phyloP scores from a whole-genome alignment of 495 filamentous ascomycete species.

The Hyaloscypha hepaticicola region DNA sequence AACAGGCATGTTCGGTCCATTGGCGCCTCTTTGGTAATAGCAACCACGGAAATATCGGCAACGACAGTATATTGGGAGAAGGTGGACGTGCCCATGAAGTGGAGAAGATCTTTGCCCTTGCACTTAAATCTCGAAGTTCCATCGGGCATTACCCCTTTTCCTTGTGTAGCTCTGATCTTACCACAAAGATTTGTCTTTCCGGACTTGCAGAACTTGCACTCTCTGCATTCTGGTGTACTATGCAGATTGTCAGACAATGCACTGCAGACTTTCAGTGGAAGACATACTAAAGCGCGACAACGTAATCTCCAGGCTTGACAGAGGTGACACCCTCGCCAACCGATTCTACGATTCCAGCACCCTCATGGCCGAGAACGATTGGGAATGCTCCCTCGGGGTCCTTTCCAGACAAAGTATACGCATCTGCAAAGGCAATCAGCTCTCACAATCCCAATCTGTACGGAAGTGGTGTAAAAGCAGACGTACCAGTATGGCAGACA shows the following conservation, averaged over 20 bases:
- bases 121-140: slow-evolving; percentile 93
- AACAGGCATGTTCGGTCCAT: slow-evolving; percentile 96
- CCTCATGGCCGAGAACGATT: slow-evolving; percentile 93
- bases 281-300: slow-evolving; percentile 90
- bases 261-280: neutral
- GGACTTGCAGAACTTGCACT: slow-evolving; percentile 99
- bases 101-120: slow-evolving; percentile 89
- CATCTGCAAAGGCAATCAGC: slow-evolving; percentile 56
- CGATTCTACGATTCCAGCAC: slow-evolving; percentile 94
- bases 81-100: slow-evolving; percentile 99
- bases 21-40: slow-evolving; percentile 84
- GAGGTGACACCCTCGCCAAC: slow-evolving; percentile 93
- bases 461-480: neutral
- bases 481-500: slow-evolving; percentile 92
- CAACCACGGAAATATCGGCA: slow-evolving; percentile 96
- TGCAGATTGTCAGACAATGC: slow-evolving; percentile 12
- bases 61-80: slow-evolving; percentile 99
- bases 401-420: slow-evolving; percentile 97
- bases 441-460: neutral
- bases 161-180: slow-evolving; percentile 97
- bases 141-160: slow-evolving; percentile 95
- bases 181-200: slow-evolving; percentile 99
- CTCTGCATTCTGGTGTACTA: slow-evolving; percentile 92
- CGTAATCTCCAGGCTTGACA: slow-evolving; percentile 89
- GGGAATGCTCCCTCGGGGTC: slow-evolving; percentile 98